phyloP scores from a whole-genome alignment of 441 rosid genomes.

The Capsella rubella region DNA sequence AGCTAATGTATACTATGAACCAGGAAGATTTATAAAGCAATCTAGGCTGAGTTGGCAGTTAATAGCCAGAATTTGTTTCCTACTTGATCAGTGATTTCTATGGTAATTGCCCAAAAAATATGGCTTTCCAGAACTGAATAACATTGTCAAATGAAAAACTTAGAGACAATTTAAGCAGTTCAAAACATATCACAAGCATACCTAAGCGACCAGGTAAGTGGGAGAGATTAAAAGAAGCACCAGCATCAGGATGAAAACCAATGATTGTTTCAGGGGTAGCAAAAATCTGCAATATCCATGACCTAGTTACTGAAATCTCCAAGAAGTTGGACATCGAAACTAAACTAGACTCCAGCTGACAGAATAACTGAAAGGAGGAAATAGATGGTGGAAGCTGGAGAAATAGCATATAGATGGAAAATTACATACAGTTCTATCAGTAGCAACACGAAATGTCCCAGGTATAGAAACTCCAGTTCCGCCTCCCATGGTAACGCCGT shows the following conservation, averaged over 20 bases:
- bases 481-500: constrained; percentile 96
- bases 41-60: constrained; percentile 14
- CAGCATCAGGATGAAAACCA: constrained; percentile 98
- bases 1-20: constrained; percentile 24
- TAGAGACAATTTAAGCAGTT: constrained; percentile 17
- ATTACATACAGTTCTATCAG: constrained; percentile 76
- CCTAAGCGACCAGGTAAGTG: constrained; percentile 89
- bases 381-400: constrained; percentile 20
- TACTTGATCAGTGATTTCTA: constrained; percentile 5
- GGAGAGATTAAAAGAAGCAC: constrained; percentile 89
- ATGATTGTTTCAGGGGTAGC: constrained; percentile 94
- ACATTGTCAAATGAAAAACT: constrained; percentile 13
- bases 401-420: constrained; percentile 3
- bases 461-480: constrained; percentile 97
- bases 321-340: neutral
- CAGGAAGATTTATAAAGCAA: neutral
- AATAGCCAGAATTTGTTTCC: constrained; percentile 15
- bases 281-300: constrained; percentile 64
- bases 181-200: constrained; percentile 45
- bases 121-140: constrained; percentile 8
- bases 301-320: constrained; percentile 25
- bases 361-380: neutral
- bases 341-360: constrained; percentile 38
- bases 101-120: neutral
- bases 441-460: constrained; percentile 84